Percentiles rank a stretch among this genome's conserved stretches.
These are phyloP conservation scores for Streptanthus diversifolius DNA, from an alignment of 345 rosid species.

Conservation along the genomic window DNA sequence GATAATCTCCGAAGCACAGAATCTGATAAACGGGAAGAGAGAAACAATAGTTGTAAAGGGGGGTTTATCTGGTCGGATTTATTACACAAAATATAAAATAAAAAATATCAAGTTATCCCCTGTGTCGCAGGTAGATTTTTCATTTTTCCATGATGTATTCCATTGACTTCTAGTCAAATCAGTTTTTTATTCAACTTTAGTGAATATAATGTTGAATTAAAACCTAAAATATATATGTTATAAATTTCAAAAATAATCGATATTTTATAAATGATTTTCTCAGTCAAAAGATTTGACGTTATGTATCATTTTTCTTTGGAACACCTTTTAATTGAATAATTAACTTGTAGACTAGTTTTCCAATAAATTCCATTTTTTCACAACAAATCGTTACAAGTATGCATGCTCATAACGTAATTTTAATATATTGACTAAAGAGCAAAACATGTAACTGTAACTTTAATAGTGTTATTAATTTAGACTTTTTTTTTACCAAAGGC, in stretches of 20 bases:
- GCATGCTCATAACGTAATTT: not conserved
- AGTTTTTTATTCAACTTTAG: too few species aligned
- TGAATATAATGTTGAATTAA: too few species aligned
- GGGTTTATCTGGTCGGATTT: constrained; percentile 21
- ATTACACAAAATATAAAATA: not conserved
- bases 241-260: too few species aligned
- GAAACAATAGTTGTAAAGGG: not conserved
- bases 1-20: constrained; percentile 11
- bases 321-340: not conserved
- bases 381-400: not conserved
- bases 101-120: not conserved
- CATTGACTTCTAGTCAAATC: constrained; percentile 10
- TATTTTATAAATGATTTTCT: too few species aligned
- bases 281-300: too few species aligned
- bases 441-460: not conserved
- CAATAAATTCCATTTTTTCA: not conserved
- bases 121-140: not conserved
- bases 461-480: not conserved
- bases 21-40: not conserved
- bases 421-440: not conserved
- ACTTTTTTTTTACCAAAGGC: not conserved
- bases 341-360: not conserved
- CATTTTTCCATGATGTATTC: not conserved
- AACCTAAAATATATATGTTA: too few species aligned
- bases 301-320: not conserved